Conservation (phyloP, 371 early-diverging fungal species). For the Nosema bombycis region DNA sequence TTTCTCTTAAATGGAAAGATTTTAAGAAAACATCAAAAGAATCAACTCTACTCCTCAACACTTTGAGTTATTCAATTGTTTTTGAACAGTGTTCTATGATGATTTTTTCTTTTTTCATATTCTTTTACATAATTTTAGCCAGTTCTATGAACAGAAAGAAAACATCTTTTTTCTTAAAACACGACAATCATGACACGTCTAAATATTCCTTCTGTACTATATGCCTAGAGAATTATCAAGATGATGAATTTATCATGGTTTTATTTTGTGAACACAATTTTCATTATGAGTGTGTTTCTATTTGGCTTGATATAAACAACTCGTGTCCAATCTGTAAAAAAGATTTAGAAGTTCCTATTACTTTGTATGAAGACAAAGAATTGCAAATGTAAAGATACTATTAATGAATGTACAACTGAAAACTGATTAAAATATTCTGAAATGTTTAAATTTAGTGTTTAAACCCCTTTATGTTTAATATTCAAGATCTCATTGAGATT, state of each 20-base stretch:
- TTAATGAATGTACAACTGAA: too few species aligned
- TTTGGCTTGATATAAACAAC: conserved; percentile 2
- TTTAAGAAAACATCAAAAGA: neutral
- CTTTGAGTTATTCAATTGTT: neutral
- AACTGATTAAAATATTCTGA: too few species aligned
- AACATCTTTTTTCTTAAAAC: neutral
- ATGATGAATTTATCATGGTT: neutral
- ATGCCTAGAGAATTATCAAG: conserved; percentile 13
- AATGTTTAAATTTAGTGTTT: conserved; percentile 15
- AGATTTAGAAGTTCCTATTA: neutral
- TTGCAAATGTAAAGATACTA: neutral
- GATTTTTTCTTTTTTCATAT: neutral
- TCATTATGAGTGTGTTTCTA: conserved; percentile 6
- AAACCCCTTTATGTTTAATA: neutral
- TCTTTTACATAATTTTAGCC: neutral
- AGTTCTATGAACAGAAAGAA: neutral
- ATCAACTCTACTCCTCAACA: neutral
- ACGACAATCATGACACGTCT: neutral
- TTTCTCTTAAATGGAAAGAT: neutral
- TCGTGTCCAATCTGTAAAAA: conserved; percentile 21
- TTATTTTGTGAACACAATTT: conserved; percentile 3
- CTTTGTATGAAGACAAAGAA: conserved; percentile 2
- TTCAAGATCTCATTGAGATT: conserved; percentile 40
- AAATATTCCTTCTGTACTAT: conserved; percentile 1
- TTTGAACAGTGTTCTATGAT: neutral